These are phyloP conservation scores for Tetrapisispora phaffii DNA, from an alignment of 805 yeast genomes.

Conservation along the genomic window DNA sequence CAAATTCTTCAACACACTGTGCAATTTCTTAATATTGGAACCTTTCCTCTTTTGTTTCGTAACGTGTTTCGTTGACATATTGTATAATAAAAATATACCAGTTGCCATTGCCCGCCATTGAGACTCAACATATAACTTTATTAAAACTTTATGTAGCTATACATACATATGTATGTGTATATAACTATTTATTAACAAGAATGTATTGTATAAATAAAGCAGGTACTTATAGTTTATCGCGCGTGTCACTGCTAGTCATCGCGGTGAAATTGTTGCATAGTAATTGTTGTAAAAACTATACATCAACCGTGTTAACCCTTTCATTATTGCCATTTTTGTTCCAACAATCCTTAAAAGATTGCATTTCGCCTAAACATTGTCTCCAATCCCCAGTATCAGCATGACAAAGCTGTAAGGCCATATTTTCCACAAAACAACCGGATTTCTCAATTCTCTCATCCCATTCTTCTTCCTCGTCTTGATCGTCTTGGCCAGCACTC, in stretches of 20 bases:
- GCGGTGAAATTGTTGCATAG: too few relatives aligned
- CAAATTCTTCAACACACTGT: conserved; percentile 16
- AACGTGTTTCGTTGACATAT: background rate
- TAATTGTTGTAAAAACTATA: too few relatives aligned
- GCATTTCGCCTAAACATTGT: conserved; percentile 57
- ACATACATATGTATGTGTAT: too few relatives aligned
- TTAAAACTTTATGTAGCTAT: too few relatives aligned
- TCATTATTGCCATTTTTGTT: conserved; percentile 42
- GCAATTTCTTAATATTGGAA: conserved; percentile 10
- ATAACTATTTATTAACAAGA: too few relatives aligned
- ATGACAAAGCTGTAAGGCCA: conserved; percentile 62
- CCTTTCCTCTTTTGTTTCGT: background rate
- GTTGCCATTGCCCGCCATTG: too few relatives aligned
- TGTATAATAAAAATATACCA: too few relatives aligned
- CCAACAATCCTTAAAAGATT: conserved; percentile 58
- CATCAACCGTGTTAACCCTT: conserved; percentile 31
- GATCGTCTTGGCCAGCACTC: conserved; percentile 37
- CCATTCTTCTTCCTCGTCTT: conserved; percentile 68
- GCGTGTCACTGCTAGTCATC: too few relatives aligned
- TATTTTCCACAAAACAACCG: conserved; percentile 66
- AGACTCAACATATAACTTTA: too few relatives aligned
- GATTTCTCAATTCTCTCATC: conserved; percentile 63
- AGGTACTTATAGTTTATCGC: too few relatives aligned
- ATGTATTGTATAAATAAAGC: too few relatives aligned
- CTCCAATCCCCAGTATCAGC: conserved; percentile 82